Percentiles rank a stretch among this genome's conserved stretches.
Evolutionary conservation across 345 rosid species (phyloP).

Genomic region (Pelargonium nanum): DNA sequence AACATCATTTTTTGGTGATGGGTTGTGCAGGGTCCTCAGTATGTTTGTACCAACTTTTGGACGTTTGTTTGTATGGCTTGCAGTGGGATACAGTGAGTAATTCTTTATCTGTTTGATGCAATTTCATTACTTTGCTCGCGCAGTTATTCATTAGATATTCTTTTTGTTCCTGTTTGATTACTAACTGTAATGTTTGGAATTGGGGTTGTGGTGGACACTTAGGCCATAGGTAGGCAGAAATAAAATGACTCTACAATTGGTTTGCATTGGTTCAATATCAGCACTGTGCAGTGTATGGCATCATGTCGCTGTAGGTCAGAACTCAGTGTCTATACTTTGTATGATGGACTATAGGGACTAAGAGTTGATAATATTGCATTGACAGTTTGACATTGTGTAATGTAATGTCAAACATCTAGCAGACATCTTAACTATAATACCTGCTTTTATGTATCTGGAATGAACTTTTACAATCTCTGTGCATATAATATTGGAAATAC

Average conservation of each 20-base stretch:
- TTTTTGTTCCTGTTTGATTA: constrained; percentile 1
- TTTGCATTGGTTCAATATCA: neutral
- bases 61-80: constrained; percentile 85
- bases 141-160: neutral
- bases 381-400: no score
- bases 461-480: no score
- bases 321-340: no score
- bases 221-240: neutral
- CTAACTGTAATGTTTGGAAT: neutral
- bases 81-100: constrained; percentile 93
- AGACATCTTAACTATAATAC: no score
- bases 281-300: neutral
- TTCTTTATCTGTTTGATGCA: constrained; percentile 6
- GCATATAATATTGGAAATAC: no score
- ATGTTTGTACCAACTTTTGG: constrained; percentile 91
- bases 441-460: no score
- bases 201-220: neutral
- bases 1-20: neutral
- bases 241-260: neutral
- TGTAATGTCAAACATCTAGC: no score
- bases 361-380: no score
- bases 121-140: neutral
- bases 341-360: no score
- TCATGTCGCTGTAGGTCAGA: neutral
- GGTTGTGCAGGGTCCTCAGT: constrained; percentile 86